phyloP scores from a whole-genome alignment of 805 yeast species.

The Kregervanrija fluxuum region DNA sequence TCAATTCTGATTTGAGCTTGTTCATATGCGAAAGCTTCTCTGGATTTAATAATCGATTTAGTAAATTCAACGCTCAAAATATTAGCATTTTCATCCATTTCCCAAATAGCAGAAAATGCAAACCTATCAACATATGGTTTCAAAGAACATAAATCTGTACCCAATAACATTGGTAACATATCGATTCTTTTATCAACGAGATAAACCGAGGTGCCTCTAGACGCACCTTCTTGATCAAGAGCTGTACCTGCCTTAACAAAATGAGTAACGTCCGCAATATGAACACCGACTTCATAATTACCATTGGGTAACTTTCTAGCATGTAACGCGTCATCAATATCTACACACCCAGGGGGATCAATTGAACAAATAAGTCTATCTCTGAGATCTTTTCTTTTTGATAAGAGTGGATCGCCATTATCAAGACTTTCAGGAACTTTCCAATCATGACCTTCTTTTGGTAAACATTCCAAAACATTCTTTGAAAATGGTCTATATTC shows the following conservation, averaged over 20 bases:
- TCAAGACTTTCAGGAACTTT: constrained; percentile 63
- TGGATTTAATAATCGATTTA: constrained; percentile 82
- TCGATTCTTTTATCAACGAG: constrained; percentile 97
- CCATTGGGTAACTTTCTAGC: constrained; percentile 84
- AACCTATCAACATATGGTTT: constrained; percentile 93
- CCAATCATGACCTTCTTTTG: constrained; percentile 92
- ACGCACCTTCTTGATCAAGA: constrained; percentile 90
- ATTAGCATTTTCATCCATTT: constrained; percentile 77
- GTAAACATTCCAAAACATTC: constrained; percentile 85
- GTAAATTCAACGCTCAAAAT: constrained; percentile 72
- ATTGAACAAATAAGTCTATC: constrained; percentile 89
- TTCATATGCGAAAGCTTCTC: constrained; percentile 93
- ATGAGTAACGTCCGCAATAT: constrained; percentile 97
- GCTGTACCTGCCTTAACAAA: constrained; percentile 92
- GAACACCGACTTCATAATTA: constrained; percentile 95
- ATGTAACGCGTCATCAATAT: constrained; percentile 96
- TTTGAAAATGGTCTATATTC: constrained; percentile 94
- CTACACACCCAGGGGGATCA: constrained; percentile 98
- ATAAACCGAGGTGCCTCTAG: constrained; percentile 96
- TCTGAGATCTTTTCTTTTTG: constrained; percentile 75
- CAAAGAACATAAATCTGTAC: constrained; percentile 92
- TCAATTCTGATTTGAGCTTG: constrained; percentile 90
- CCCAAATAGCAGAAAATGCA: constrained; percentile 96
- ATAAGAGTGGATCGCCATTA: constrained; percentile 45
- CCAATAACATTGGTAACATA: constrained; percentile 92